These are phyloP conservation scores for Artemisia argyi DNA, from an alignment of 129 eudicot genomes.

Conservation along the genomic window DNA sequence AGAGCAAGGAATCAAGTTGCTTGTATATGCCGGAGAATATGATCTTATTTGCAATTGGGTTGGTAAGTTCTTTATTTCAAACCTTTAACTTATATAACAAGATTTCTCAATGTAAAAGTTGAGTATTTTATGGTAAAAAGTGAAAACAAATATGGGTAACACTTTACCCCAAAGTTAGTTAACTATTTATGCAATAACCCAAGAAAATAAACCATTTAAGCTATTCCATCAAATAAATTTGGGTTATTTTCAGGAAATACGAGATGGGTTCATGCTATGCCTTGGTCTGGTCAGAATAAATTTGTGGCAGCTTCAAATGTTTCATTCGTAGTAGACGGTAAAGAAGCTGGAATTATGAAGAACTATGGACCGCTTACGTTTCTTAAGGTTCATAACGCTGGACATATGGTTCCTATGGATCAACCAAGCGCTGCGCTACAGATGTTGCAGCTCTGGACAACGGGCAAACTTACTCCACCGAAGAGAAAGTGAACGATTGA, in stretches of 20 bases:
- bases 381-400: constrained; percentile 71
- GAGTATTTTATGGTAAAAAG: neutral
- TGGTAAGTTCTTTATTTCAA: constrained; percentile 41
- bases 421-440: constrained; percentile 73
- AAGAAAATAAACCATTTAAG: neutral
- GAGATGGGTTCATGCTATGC: constrained; percentile 81
- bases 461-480: constrained; percentile 40
- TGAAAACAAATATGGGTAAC: neutral
- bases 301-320: constrained; percentile 49
- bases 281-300: constrained; percentile 68
- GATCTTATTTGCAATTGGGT: constrained; percentile 98
- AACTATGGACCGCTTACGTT: constrained; percentile 62
- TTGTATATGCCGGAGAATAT: constrained; percentile 90
- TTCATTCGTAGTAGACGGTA: constrained; percentile 56
- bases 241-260: constrained; percentile 77
- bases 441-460: constrained; percentile 76
- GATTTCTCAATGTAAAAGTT: neutral
- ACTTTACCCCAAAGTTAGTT: neutral
- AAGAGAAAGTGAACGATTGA: constrained; percentile 3
- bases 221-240: no score
- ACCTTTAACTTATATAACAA: neutral
- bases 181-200: neutral
- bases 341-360: constrained; percentile 52
- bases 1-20: constrained; percentile 67
- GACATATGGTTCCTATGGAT: constrained; percentile 94